These are phyloP conservation scores for Hericium alpestre DNA, from an alignment of 768 basidiomycete genomes.

Conservation along the genomic window DNA sequence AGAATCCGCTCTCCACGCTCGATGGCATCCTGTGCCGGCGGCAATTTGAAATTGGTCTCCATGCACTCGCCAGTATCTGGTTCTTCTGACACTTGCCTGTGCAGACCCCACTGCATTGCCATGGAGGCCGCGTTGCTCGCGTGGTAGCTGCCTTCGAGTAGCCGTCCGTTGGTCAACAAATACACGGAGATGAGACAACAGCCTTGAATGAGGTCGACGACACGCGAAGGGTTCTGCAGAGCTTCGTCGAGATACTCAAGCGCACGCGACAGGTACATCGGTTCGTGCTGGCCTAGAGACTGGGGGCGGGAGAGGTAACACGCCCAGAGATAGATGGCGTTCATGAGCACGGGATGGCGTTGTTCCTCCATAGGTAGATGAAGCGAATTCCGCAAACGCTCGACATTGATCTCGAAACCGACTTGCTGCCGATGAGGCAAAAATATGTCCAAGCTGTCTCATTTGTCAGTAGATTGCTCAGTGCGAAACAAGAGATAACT, in stretches of 20 bases:
- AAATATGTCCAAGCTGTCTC: slow-evolving; percentile 59
- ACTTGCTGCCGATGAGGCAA: slow-evolving; percentile 66
- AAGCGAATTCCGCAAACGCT: slow-evolving; percentile 52
- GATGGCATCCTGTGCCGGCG: slow-evolving; percentile 46
- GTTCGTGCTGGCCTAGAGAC: slow-evolving; percentile 59
- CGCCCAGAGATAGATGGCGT: slow-evolving; percentile 75
- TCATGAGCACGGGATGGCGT: slow-evolving; percentile 67
- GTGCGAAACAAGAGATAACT: slow-evolving; percentile 5
- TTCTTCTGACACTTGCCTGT: slow-evolving; percentile 30
- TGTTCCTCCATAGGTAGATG: slow-evolving; percentile 44
- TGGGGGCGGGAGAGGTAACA: slow-evolving; percentile 71
- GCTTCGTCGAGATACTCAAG: slow-evolving; percentile 56
- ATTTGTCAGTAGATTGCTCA: not conserved
- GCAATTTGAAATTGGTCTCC: slow-evolving; percentile 36
- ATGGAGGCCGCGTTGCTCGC: slow-evolving; percentile 64
- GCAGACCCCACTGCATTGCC: slow-evolving; percentile 64
- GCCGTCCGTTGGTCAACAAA: slow-evolving; percentile 65
- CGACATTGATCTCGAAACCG: slow-evolving; percentile 61
- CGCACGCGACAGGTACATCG: slow-evolving; percentile 55
- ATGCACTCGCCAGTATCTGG: slow-evolving; percentile 16
- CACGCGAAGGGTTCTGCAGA: slow-evolving; percentile 41
- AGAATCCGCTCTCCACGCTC: slow-evolving; percentile 63
- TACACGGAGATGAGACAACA: slow-evolving; percentile 69
- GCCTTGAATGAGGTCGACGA: slow-evolving; percentile 65
- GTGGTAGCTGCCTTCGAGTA: slow-evolving; percentile 72